Conservation (phyloP, 2,329 filamentous ascomycete species). For the Aspergillus fumigatus region DNA sequence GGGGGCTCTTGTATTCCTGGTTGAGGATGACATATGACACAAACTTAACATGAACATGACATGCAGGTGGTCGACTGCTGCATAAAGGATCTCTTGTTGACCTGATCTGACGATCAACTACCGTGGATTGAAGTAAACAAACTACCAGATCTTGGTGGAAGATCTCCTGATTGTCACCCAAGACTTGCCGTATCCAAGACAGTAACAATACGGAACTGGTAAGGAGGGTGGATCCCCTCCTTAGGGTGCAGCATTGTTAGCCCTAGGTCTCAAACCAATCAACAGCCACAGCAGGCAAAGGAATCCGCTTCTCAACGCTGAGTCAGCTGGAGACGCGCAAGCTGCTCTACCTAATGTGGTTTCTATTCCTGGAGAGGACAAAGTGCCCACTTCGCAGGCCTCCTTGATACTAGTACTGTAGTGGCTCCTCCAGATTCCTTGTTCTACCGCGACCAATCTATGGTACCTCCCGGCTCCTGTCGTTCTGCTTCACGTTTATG, state of each 20-base stretch:
- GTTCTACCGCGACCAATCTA: not conserved
- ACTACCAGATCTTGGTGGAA: not conserved
- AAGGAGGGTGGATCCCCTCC: not conserved
- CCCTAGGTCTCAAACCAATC: not conserved
- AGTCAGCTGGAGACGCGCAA: constrained; percentile 34
- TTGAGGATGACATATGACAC: not conserved
- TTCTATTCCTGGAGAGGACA: constrained; percentile 21
- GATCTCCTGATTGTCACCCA: not conserved
- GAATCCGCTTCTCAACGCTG: constrained; percentile 10
- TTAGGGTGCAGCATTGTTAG: not conserved
- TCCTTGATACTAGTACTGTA: not conserved
- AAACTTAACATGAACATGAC: not conserved
- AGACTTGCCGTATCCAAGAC: not conserved
- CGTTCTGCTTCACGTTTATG: constrained; percentile 1
- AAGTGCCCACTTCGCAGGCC: constrained; percentile 7
- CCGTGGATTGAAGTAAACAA: not conserved
- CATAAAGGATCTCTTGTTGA: not conserved
- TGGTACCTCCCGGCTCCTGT: not conserved
- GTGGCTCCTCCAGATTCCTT: not conserved
- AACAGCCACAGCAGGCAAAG: not conserved
- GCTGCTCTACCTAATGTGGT: constrained; percentile 16
- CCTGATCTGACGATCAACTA: not conserved
- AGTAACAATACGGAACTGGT: not conserved
- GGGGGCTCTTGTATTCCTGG: not conserved
- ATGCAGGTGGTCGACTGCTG: not conserved